Conservation (phyloP, 495 filamentous ascomycete genomes). For the Hypoxylon trugodes region DNA sequence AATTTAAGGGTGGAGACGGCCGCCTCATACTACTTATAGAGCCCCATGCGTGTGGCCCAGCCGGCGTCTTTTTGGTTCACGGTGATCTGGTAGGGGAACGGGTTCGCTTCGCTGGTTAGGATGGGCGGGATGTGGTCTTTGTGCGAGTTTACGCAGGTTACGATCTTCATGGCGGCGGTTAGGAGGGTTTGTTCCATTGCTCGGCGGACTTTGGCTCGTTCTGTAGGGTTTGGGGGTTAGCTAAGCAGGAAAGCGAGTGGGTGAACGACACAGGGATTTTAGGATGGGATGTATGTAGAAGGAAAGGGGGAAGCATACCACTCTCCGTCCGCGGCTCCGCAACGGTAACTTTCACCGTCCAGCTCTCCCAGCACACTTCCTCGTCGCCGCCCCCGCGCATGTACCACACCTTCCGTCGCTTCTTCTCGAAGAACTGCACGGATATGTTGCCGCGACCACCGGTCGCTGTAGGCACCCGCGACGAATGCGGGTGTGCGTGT, state of each 20-base stretch:
- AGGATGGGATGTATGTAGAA: not conserved
- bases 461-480: constrained; percentile 26
- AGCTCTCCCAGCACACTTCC: constrained; percentile 96
- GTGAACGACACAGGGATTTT: not conserved
- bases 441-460: constrained; percentile 80
- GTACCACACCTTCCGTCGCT: constrained; percentile 83
- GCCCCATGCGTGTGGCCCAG: constrained; percentile 82
- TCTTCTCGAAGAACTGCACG: constrained; percentile 96
- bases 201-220: constrained; percentile 83
- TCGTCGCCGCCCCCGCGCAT: constrained; percentile 80
- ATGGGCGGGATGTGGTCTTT: constrained; percentile 98
- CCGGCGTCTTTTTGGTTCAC: constrained; percentile 79
- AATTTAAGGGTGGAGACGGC: too few relatives aligned
- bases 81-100: constrained; percentile 92
- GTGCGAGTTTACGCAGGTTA: constrained; percentile 82
- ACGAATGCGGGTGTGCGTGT: constrained; percentile 35
- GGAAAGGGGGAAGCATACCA: constrained; percentile 62
- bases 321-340: constrained; percentile 87
- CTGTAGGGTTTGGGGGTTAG: constrained; percentile 51
- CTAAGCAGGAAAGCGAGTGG: not conserved
- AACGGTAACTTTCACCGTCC: constrained; percentile 90
- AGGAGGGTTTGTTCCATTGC: constrained; percentile 89
- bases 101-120: constrained; percentile 89
- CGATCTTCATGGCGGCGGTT: constrained; percentile 85
- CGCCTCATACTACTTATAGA: constrained; percentile 68